Evolutionary conservation across 2,329 filamentous ascomycete genomes (phyloP), one percentile per base, ranked within the genome.

Genomic region (Pseudogymnoascus destructans): DNA sequence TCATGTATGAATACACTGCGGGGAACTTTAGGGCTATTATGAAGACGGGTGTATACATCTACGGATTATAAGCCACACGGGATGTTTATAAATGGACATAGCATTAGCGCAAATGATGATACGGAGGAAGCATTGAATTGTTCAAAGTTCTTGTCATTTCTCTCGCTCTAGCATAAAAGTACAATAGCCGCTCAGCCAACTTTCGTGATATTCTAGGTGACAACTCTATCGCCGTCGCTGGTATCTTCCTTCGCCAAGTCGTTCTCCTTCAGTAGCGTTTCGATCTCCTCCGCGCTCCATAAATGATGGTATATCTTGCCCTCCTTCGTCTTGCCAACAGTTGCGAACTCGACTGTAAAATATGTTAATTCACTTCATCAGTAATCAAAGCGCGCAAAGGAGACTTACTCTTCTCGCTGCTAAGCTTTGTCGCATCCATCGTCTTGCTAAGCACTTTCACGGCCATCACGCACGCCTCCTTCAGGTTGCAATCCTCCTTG

Each of bases 391-490:
- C 27, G 13, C 38, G 10, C 25, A 17, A 21, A 8, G 46, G 5
- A 21, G 42, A 78, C 88, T 73, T 76, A 95, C 91, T 95, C 82
- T 98, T 98, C 80, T 98, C 93, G 70, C 90, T 95, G 78, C 90
- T 96, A 70, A 98, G 76, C 79, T 96, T 98, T 58, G 92, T 97
- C 58, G 91, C 95, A 73, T 98, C 93, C 95, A 98, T 98, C 5
- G 93, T 98, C 84, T 98, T 98, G 81, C 93, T 97, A 64, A 98
- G 76, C 63, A 98, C 93, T 81, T 98, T 98, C 72, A 98, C 93
- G 9, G 93, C 93, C 79, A 96, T 86, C 58, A 87, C 90, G 72
- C 93, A 98, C 3, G 95, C 93, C 77, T 98, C 93, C 77, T 95
- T 89, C 70, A 98, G 74, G 64, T 89, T 86, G 73, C 91, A 97